Percentiles rank a stretch among this genome's conserved stretches.
These are phyloP conservation scores for Tothia fuscella DNA, from an alignment of 2,329 filamentous ascomycete genomes.

Conservation along the genomic window DNA sequence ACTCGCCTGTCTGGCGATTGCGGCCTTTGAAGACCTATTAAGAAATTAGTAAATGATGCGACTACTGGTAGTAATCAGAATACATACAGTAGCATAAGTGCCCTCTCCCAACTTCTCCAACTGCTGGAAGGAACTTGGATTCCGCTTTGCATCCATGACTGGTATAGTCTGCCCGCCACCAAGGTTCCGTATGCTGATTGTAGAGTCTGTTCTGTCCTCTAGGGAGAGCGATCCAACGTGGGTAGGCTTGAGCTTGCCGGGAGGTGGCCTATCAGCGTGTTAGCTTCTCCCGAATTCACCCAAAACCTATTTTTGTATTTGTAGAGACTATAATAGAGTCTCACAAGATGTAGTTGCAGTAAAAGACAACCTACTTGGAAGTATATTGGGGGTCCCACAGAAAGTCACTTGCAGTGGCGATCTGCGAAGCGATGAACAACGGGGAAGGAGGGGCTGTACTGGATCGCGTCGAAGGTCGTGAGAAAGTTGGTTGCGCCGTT, in stretches of 20 bases:
- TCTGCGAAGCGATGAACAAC: slow-evolving; percentile 31
- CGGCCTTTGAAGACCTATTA: slow-evolving; percentile 90
- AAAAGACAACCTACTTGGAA: slow-evolving; percentile 5
- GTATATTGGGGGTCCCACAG: slow-evolving; percentile 33
- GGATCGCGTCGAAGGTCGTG: slow-evolving; percentile 10
- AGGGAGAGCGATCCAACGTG: slow-evolving; percentile 37
- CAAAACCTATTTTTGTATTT: background rate
- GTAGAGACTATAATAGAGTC: slow-evolving; percentile 14
- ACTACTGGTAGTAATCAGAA: slow-evolving; percentile 1
- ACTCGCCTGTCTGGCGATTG: slow-evolving; percentile 91
- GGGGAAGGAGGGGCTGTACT: slow-evolving; percentile 21
- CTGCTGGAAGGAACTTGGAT: slow-evolving; percentile 97
- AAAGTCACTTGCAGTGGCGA: slow-evolving; percentile 37
- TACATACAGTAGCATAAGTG: slow-evolving; percentile 86
- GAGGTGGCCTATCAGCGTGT: slow-evolving; percentile 35
- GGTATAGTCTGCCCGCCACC: slow-evolving; percentile 27
- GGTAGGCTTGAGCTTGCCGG: slow-evolving; percentile 33
- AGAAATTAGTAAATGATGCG: slow-evolving; percentile 7
- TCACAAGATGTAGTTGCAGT: background rate
- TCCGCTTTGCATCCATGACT: slow-evolving; percentile 77
- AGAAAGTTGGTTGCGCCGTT: too few relatives aligned
- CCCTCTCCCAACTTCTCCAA: slow-evolving; percentile 96
- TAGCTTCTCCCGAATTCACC: too few relatives aligned
- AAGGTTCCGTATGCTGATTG: slow-evolving; percentile 37
- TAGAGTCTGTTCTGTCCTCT: slow-evolving; percentile 37